Conservation (phyloP, 345 rosid species). For the Garcia nutans region DNA sequence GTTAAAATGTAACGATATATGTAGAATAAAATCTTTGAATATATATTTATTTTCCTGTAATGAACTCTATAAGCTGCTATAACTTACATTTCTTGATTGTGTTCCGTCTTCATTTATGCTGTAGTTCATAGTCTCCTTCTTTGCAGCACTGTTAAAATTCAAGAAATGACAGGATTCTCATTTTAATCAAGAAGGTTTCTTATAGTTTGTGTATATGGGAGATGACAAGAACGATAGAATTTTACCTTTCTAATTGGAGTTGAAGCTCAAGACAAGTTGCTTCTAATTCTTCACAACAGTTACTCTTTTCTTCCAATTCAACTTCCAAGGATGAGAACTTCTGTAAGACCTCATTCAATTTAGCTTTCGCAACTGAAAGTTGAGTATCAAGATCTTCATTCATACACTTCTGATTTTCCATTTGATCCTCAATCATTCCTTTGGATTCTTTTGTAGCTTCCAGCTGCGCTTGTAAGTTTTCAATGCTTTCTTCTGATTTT, state of each 20-base stretch:
- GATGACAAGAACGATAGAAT: background rate
- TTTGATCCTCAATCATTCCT: constrained; percentile 55
- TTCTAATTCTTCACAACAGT: constrained; percentile 84
- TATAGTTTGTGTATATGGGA: background rate
- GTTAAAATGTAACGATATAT: constrained; percentile 5
- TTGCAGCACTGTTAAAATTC: constrained; percentile 49
- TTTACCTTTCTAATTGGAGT: constrained; percentile 88
- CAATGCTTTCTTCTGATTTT: constrained; percentile 48
- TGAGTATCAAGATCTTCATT: constrained; percentile 89
- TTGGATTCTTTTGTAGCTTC: constrained; percentile 49
- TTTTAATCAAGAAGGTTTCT: background rate
- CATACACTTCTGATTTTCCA: constrained; percentile 63
- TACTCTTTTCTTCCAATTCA: constrained; percentile 75
- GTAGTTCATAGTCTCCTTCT: constrained; percentile 41
- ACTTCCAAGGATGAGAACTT: constrained; percentile 75
- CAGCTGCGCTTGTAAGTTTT: constrained; percentile 48
- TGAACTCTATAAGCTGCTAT: constrained; percentile 5
- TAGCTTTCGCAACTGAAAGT: constrained; percentile 61
- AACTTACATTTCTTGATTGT: constrained; percentile 56
- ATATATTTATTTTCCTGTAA: background rate
- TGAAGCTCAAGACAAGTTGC: constrained; percentile 89
- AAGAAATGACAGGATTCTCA: constrained; percentile 16
- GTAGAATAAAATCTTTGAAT: background rate
- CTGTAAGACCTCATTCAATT: constrained; percentile 65
- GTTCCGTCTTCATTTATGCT: constrained; percentile 43